Evolutionary conservation across 169 alveolate species (phyloP).

Genomic region (Cryptosporidium viatorum): DNA sequence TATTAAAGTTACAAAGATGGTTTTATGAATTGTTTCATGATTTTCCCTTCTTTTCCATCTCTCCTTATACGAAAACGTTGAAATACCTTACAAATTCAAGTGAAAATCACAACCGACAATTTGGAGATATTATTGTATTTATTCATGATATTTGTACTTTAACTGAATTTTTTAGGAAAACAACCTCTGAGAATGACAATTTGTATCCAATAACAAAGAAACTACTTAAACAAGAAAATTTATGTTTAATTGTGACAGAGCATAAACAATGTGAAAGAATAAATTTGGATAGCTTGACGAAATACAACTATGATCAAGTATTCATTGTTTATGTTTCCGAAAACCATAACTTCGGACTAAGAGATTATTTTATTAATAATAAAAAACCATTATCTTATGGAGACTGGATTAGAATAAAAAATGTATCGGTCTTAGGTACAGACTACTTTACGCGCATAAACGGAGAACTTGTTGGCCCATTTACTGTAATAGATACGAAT

Average conservation of each 20-base stretch:
- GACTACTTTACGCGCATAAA: conserved; percentile 28
- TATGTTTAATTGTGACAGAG: conserved; percentile 57
- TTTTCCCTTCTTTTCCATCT: conserved; percentile 54
- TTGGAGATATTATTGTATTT: conserved; percentile 60
- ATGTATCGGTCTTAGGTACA: conserved; percentile 28
- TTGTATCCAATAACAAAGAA: neutral
- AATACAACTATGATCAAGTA: conserved; percentile 5
- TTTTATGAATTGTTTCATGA: conserved; percentile 65
- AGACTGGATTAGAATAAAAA: conserved; percentile 64
- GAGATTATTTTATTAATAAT: conserved; percentile 33
- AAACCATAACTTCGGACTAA: conserved; percentile 36
- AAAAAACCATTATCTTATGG: conserved; percentile 46
- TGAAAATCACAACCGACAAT: neutral
- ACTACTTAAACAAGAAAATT: neutral
- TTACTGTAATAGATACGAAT: conserved; percentile 51
- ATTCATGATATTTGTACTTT: conserved; percentile 43
- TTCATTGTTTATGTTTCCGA: conserved; percentile 30
- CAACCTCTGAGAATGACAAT: neutral
- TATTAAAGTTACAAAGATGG: conserved; percentile 63
- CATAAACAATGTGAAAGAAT: conserved; percentile 23
- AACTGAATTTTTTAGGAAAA: conserved; percentile 27
- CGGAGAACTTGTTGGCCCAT: conserved; percentile 49
- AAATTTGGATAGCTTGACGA: neutral
- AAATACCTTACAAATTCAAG: conserved; percentile 14
- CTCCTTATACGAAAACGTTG: conserved; percentile 61